Evolutionary conservation across 495 filamentous ascomycete genomes (phyloP), one percentile per base, ranked within the genome.

Genomic region (Neurospora sp.): DNA sequence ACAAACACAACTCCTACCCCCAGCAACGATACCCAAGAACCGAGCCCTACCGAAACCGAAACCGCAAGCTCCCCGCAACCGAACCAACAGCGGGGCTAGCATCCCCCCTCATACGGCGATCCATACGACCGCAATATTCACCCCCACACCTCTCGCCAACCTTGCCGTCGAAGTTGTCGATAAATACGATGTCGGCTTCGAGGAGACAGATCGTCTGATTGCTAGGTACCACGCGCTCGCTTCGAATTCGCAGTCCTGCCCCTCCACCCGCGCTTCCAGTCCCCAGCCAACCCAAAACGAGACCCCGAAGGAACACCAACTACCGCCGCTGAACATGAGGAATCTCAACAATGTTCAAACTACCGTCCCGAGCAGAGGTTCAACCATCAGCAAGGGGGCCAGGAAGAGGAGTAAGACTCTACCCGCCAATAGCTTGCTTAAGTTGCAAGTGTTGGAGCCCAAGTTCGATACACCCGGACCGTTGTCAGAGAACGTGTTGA

Each of bases 401-500:
- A 39, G 18, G 11, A 66, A 40, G 42, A 48, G 18, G n/a, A 37
- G 12, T 22, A 16, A 42, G 66, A 20, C 39, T 31, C 20, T 11
- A 20, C 40, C 71, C 12, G 37, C 35, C 10, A 27, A 68, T 38
- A 18, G 37, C 14, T 38, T 71, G 11, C 68, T 39, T 4, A 77
- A 77, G 44, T 48, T 73, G 5, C 70, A 71, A 14, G 66, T 75
- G 14, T 12, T 79, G 40, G 78, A 78, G 39, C 78, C 78, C 11
- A 76, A 78, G 39, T 70, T 76, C 3, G 31, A 22, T 9, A 78
- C 78, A 3, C 76, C 78, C 6, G 76, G 76, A 10, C 78, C 78
- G 39, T 5, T 44, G 8, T 27, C 53, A 2, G 68, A 69, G 11
- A 75, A 66, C 14, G 53, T 77, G 70, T 71, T 71, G 46, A 73